Evolutionary conservation across 2,329 filamentous ascomycete species (phyloP).

Genomic region (Neofusicoccum sp.): DNA sequence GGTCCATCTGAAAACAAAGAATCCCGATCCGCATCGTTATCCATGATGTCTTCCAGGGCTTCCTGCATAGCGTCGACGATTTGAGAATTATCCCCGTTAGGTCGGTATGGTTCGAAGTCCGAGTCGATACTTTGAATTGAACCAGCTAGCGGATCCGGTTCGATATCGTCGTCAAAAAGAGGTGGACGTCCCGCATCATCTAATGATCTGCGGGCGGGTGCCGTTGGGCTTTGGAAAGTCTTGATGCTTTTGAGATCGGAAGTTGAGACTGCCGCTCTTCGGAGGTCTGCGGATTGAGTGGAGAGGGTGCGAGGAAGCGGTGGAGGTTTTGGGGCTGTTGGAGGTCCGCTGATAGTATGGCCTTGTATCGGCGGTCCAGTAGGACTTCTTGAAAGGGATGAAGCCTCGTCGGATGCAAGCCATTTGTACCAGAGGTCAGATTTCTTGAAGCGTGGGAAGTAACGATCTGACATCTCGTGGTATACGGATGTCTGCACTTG

Average conservation of each 20-base stretch:
- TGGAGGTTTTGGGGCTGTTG: slow-evolving; percentile 34
- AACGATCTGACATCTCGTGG: slow-evolving; percentile 75
- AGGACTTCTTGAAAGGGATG: slow-evolving; percentile 32
- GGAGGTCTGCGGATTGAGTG: slow-evolving; percentile 51
- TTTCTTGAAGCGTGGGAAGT: slow-evolving; percentile 83
- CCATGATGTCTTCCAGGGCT: slow-evolving; percentile 89
- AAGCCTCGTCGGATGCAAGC: slow-evolving; percentile 76
- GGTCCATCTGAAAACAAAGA: slow-evolving; percentile 64
- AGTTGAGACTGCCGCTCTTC: slow-evolving; percentile 60
- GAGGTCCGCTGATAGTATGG: neutral
- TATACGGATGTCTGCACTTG: slow-evolving; percentile 78
- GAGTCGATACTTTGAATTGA: slow-evolving; percentile 80
- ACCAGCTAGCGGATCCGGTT: slow-evolving; percentile 68
- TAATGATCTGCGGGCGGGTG: slow-evolving; percentile 63
- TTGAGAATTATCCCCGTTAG: slow-evolving; percentile 64
- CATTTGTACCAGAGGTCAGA: slow-evolving; percentile 97
- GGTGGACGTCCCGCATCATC: slow-evolving; percentile 61
- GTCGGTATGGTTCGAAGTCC: slow-evolving; percentile 53
- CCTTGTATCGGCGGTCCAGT: neutral
- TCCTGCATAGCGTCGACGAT: slow-evolving; percentile 92
- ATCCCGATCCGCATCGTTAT: slow-evolving; percentile 64
- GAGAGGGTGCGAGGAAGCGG: slow-evolving; percentile 48
- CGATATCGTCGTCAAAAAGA: slow-evolving; percentile 80
- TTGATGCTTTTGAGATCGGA: slow-evolving; percentile 55
- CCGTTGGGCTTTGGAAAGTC: slow-evolving; percentile 45